Evolutionary conservation across 208 protist species (phyloP), one percentile per base, ranked within the genome.

Genomic region (Crithidia brevicula): DNA sequence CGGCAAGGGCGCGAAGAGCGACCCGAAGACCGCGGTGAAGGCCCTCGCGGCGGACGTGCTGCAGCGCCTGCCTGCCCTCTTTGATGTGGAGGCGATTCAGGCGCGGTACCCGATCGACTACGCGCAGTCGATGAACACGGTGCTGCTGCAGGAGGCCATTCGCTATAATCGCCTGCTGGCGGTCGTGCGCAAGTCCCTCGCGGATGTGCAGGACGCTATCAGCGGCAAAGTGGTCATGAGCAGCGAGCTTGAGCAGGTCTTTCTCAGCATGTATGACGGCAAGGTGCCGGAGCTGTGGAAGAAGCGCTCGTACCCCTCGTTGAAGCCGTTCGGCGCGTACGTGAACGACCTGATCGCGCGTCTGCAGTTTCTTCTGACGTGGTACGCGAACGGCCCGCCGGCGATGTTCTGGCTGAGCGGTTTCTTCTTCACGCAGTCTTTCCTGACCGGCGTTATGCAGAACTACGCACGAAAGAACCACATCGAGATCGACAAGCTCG

Each of bases 401-500:
- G 54, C 72, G 10, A 82, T 86, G 42, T 99, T 98, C 84, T 98
- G 96, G 95, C 85, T 99, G 34, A 97, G 95, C 50, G 95, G 95
- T 27, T 98, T 99, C 79, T 99, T 98, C 92, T 99, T 99, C 87
- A 98, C 98, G 31, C 96, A 98, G 76, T 96, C 95, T 0, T 98
- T 98, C 82, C 76, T 98, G 57, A 98, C 97, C 0, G 97, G 95
- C 47, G 93, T 97, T 10, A 95, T 98, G 81, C 97, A 99, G 77
- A 99, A 98, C 87, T 98, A 97, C 79, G 97, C 98, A n/a, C 88
- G 98, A 30, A 97, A 97, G 77, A 82, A 98, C 70, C 75, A 84
- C 40, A 95, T 99, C 25, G 94, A 97, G 40, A 99, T 99, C 47
- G 98, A 99, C 74, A 98, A 97, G 70, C 74, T 99, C n/a, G 75